Evolutionary conservation across 2,329 filamentous ascomycete genomes (phyloP), one percentile per base, ranked within the genome.

Genomic region (Venturia oleaginea): DNA sequence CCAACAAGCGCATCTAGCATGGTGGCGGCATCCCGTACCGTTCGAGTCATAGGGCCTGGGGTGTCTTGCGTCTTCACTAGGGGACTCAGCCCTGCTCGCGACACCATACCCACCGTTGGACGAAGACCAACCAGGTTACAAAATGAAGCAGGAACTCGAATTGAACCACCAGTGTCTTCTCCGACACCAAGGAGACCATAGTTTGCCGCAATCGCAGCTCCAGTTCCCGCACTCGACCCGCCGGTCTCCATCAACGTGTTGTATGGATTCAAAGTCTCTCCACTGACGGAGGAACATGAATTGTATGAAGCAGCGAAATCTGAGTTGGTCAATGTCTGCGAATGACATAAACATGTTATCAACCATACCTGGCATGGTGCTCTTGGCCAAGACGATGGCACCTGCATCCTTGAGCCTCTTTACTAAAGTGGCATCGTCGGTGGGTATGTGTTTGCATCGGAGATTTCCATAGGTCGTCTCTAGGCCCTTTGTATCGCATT

Each of bases 141-240:
- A 61, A 70, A 71, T 38, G 65, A 67, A 10, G 70, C 61, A 4
- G 70, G 70, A 22, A 70, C 57, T 19, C 70, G 65, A 7, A 72
- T 69, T 27, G 67, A 68, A 4, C 70, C 69, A 24, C 70, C 71
- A 17, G 71, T 72, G 62, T 72, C 70, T 38, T 68, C 69, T 15
- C 70, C 64, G 15, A 59, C 59, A 3, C 59, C 64, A 32, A 65
- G 67, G 7, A 72, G 54, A 27, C 68, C 70, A 59, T 71, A 68
- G 4, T 65, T 66, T 13, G 70, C 67, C 10, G 68, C 71, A 1
- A 72, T 67, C 19, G 69, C 71, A n/a, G 70, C 70, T 38, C 68
- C 71, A 19, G 68, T 70, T 15, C 71, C 71, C 24, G 66, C 68
- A 0, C 70, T 72, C 11, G 22, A 64, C 19, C 71, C 71, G n/a